Evolutionary conservation across 1,139 yeast species (phyloP).

Genomic region (Trichomonascaceae sp.): DNA sequence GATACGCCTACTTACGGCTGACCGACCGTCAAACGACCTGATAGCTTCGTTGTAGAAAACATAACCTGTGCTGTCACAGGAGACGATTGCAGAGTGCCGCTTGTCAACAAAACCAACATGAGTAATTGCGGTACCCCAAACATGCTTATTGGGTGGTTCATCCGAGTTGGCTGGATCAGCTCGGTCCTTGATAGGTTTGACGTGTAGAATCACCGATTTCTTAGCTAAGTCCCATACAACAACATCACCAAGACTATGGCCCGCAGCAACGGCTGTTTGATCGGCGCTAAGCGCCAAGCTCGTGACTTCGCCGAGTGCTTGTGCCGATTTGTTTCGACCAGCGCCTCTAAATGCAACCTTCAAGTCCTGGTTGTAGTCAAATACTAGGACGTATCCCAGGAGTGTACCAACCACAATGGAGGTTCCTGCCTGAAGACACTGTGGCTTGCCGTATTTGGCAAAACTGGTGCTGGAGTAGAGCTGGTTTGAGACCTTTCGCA

Average conservation of each 20-base stretch:
- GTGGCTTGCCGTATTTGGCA: conserved; percentile 37
- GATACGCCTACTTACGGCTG: conserved; percentile 36
- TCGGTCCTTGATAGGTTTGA: conserved; percentile 23
- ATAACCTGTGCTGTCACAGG: conserved; percentile 48
- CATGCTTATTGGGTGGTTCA: conserved; percentile 40
- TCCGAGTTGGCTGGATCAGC: conserved; percentile 11
- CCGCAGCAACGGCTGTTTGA: conserved; percentile 36
- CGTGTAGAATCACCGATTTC: conserved; percentile 20
- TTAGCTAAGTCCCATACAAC: conserved; percentile 34
- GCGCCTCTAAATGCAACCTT: conserved; percentile 30
- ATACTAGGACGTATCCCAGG: conserved; percentile 44
- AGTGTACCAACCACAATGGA: conserved; percentile 51
- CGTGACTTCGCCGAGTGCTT: conserved; percentile 34
- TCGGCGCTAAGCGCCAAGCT: conserved; percentile 38
- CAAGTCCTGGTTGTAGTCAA: conserved; percentile 49
- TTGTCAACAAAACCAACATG: conserved; percentile 43
- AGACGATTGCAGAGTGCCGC: conserved; percentile 43
- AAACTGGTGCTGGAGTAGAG: conserved; percentile 28
- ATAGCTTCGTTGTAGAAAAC: conserved; percentile 48
- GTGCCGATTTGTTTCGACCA: conserved; percentile 14
- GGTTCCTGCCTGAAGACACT: conserved; percentile 36
- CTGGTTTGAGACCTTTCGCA: conserved; percentile 30
- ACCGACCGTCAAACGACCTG: conserved; percentile 38
- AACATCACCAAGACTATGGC: conserved; percentile 34
- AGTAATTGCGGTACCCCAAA: conserved; percentile 32